phyloP scores from a whole-genome alignment of 768 basidiomycete species.

The Rhizopogon vinicolor region DNA sequence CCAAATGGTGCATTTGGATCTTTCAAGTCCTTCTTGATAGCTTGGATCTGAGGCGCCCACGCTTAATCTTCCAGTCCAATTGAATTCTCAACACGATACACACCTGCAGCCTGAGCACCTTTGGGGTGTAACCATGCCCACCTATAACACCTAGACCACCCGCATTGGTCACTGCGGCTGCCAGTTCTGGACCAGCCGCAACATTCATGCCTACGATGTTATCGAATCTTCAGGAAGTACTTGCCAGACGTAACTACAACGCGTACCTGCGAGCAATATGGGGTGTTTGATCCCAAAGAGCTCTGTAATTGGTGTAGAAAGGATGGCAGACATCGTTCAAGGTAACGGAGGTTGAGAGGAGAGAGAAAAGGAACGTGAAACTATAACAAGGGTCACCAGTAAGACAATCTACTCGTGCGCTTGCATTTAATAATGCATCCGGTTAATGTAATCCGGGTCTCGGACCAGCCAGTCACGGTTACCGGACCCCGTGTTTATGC shows the following conservation, averaged over 20 bases:
- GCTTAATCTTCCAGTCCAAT: slow-evolving; percentile 12
- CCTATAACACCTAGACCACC: slow-evolving; percentile 93
- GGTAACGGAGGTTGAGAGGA: neutral
- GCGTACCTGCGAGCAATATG: slow-evolving; percentile 72
- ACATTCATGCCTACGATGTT: slow-evolving; percentile 52
- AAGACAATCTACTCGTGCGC: too few relatives aligned
- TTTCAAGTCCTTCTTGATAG: slow-evolving; percentile 66
- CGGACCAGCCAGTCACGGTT: too few relatives aligned
- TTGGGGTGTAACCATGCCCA: slow-evolving; percentile 82
- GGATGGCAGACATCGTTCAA: slow-evolving; percentile 56
- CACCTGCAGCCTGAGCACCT: slow-evolving; percentile 75
- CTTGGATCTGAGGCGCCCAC: slow-evolving; percentile 48
- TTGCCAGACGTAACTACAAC: slow-evolving; percentile 15
- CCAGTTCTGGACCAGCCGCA: slow-evolving; percentile 75
- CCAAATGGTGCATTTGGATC: slow-evolving; percentile 83
- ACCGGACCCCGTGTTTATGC: too few relatives aligned
- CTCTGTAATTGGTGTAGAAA: slow-evolving; percentile 83
- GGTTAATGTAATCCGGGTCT: too few relatives aligned
- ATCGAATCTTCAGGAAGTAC: slow-evolving; percentile 19
- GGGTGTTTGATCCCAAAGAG: slow-evolving; percentile 88
- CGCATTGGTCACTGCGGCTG: slow-evolving; percentile 91
- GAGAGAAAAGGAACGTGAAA: neutral
- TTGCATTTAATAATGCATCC: too few relatives aligned
- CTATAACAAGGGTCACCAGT: neutral
- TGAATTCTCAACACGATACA: slow-evolving; percentile 8